Evolutionary conservation across 352 stramenopile species (phyloP), one percentile per base, ranked within the genome.

Genomic region (Aphanomyces euteiches): DNA sequence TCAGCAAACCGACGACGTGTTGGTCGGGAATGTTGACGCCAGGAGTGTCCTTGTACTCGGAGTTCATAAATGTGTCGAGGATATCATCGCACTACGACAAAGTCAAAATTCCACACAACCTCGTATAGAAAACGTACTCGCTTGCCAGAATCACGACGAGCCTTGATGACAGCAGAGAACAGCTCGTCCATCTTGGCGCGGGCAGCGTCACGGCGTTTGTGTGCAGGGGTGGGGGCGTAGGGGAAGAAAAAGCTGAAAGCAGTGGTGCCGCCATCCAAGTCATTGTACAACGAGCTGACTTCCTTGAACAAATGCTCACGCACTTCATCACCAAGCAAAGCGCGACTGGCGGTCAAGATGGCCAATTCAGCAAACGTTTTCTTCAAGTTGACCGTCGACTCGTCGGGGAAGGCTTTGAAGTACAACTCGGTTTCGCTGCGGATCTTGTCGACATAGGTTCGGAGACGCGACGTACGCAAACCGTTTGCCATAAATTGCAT

Each of bases 1-100:
- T 96, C 15, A 98, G 70, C 40, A 98, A 72, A 38, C 93, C 93
- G 10, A 90, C 93, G 28, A 98, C 89, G 79, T 98, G 76, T 60
- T 97, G 83, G 56, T 96, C 82, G 5, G 88, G 95, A 64, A 92
- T 80, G 34, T 72, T 70, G 37, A 74, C 84, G 61, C 89, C 64
- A 13, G 50, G 50, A 90, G 78, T 97, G 88, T 79, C 72, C 45
- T 96, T 97, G 80, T 98, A 98, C 54, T 89, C 89, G 48, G 95
- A 87, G 69, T 98, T 90, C 79, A 98, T 96, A 72, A 97, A 97
- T 13, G 95, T 81, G 61, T 89, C 80, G n/a, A 98, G 76, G 58
- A 98, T 96, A 79, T 98, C 93, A 68, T 76, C 37, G 68, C 56
- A 36, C 78, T 78, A 19, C 7, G 48, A 17, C 39, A 45, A 13